phyloP scores from a whole-genome alignment of 1,284 basidiomycete species.

The Trichosporon ovoides region DNA sequence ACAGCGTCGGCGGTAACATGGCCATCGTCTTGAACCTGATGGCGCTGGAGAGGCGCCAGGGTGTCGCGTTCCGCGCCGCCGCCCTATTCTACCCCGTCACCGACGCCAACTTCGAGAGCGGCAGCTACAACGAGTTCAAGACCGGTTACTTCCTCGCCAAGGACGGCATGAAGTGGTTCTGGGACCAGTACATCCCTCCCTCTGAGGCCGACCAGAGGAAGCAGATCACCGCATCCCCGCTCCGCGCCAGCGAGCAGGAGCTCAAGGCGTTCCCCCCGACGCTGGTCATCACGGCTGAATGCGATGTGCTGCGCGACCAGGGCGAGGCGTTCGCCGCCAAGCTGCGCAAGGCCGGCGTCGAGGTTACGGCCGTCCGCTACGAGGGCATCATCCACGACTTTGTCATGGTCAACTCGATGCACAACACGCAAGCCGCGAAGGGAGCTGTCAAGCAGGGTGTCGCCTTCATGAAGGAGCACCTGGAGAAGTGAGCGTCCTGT shows the following conservation, averaged over 20 bases:
- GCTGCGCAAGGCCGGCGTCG: conserved; percentile 11
- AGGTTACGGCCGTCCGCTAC: conserved; percentile 13
- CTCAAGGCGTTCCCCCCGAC: conserved; percentile 16
- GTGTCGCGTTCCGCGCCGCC: conserved; percentile 6
- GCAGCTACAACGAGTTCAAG: conserved; percentile 16
- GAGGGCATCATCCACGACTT: conserved; percentile 21
- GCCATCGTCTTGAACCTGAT: conserved; percentile 14
- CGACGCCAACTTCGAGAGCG: conserved; percentile 16
- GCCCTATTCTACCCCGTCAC: conserved; percentile 19
- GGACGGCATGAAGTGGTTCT: conserved; percentile 24
- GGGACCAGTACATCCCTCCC: conserved; percentile 16
- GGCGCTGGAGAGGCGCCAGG: conserved; percentile 7
- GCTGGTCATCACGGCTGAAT: conserved; percentile 17
- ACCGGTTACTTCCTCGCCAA: conserved; percentile 16
- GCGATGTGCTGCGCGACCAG: conserved; percentile 19
- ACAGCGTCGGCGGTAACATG: conserved; percentile 19
- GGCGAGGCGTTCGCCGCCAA: conserved; percentile 18
- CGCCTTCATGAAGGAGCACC: conserved; percentile 4
- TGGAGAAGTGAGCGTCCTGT: background rate
- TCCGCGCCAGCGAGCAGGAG: conserved; percentile 7
- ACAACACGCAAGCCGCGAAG: conserved; percentile 14
- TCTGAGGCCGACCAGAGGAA: background rate
- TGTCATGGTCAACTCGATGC: conserved; percentile 18
- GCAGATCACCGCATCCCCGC: conserved; percentile 11
- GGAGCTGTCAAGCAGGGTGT: conserved; percentile 7